A percentile compares a stretch with the other conserved stretches of the same genome.
phyloP scores from a whole-genome alignment of 2,329 filamentous ascomycete species.

The Colletotrichum simmondsii region DNA sequence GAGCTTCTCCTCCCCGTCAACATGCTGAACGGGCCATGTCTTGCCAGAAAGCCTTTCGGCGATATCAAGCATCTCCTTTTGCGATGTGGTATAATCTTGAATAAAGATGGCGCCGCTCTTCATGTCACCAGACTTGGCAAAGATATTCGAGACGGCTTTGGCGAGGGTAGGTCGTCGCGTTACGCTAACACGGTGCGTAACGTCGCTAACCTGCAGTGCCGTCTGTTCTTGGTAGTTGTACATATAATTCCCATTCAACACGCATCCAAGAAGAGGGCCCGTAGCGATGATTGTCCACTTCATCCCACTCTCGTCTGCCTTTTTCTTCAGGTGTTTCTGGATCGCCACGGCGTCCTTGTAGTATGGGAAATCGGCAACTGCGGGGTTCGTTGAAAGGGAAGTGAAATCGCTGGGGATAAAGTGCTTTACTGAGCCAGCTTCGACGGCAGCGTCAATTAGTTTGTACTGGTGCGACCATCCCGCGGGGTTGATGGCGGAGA shows the following conservation, averaged over 20 bases:
- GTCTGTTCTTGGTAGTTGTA: slow-evolving; percentile 22
- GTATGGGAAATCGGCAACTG: slow-evolving; percentile 30
- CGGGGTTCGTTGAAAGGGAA: slow-evolving; percentile 37
- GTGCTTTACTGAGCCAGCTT: slow-evolving; percentile 60
- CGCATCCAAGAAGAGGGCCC: slow-evolving; percentile 52
- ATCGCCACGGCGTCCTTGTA: slow-evolving; percentile 35
- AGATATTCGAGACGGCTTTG: slow-evolving; percentile 56
- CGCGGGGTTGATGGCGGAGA: slow-evolving; percentile 55
- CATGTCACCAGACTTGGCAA: slow-evolving; percentile 56
- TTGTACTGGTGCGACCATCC: slow-evolving; percentile 56
- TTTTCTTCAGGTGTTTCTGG: slow-evolving; percentile 19
- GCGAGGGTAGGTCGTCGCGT: slow-evolving; percentile 59
- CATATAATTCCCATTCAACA: slow-evolving; percentile 6
- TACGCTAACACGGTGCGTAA: slow-evolving; percentile 54
- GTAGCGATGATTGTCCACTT: slow-evolving; percentile 51
- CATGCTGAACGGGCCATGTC: background rate
- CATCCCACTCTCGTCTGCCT: slow-evolving; percentile 30
- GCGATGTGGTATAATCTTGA: slow-evolving; percentile 58
- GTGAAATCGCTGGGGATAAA: slow-evolving; percentile 65
- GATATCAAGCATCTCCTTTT: slow-evolving; percentile 58
- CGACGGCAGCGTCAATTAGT: slow-evolving; percentile 63
- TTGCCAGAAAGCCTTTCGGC: slow-evolving; percentile 33
- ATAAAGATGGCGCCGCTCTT: slow-evolving; percentile 65
- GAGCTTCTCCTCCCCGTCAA: background rate
- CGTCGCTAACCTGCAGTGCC: slow-evolving; percentile 60